Base-by-base conservation (phyloP, 2,329 filamentous ascomycete genomes). In the Tolypocladium tundrense region DNA sequence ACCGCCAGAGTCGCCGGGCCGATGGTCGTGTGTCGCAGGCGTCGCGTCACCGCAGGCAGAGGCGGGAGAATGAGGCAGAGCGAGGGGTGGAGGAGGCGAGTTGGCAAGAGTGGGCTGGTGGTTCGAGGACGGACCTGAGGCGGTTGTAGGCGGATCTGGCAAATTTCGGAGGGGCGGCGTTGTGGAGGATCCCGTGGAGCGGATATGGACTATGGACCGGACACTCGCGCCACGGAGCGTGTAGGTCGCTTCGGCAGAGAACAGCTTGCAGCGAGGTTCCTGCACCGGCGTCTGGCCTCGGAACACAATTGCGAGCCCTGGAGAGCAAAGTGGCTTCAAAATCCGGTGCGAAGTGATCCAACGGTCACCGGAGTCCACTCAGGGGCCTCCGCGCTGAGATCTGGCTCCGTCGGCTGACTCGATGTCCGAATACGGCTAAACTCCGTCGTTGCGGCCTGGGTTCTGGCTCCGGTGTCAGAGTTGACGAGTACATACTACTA, bases 361-460 rank as follows among this genome's bases (percentile, higher is more conserved):
- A 13, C 37, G 14, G 8, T 27, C 21, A 45, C 21, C 10, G 4
- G 8, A 21, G 48, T 35, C 27, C 48, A 10, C 53, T 35, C 53
- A 43, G 39, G 53, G 39, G 48, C 45, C 14, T 11, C 27, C 10
- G n/a, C 24, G 45, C 45, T 50, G 45, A 31, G 33, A 54, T 54
- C 35, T 39, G 33, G 33, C 37, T 54, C 24, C 16, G 16, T 51
- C 39, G 54, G 54, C 54, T 51, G 42, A 56, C 54, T 50, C n/a
- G 43, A 27, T n/a, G 43, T 41, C 54, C 54, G 42, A 56, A 56
- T 24, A 37, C 43, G 35, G 43, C 43, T 56, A 56, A 56, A 50
- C 43, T 51, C 54, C 54, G 43, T 51, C n/a, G 35, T 41, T n/a
- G 52, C 37, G 37, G 52, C 11, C 33, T 39, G 40, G 14, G 11